Base-by-base conservation (phyloP, 2,329 filamentous ascomycete species). In the Arthrobotrys megalospora region DNA sequence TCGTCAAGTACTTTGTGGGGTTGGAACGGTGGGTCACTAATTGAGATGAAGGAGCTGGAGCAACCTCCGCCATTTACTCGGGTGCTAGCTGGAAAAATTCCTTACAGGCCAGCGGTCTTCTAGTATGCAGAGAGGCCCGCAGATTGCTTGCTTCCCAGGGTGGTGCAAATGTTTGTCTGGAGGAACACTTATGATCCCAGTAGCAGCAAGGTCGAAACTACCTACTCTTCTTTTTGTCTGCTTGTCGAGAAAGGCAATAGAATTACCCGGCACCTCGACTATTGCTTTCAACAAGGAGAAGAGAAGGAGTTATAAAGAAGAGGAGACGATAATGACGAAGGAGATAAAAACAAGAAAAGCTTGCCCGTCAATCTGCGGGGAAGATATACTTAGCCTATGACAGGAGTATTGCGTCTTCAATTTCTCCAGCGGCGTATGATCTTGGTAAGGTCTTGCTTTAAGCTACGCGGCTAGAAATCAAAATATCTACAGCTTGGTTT, bases 51-150 rank as follows among this genome's bases (percentile, higher is more conserved):
- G 75, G 75, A 72, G 75, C 75, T 68, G 67, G 60, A 78, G 75
- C 75, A 58, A 78, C 75, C 75, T 78, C 75, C 75, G 75, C 75
- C 75, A 78, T 78, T 78, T 78, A 78, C 75, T 78, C 75, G 63
- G 67, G 62, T 63, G 70, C 72, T 63, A 67, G 21, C 75, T 78
- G 67, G 75, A 68, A 77, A 78, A 72, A 65, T 62, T 72, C 75
- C 75, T 72, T 63, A 78, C 67, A 72, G 67, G 45, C 62, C 45
- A 68, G 41, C 36, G 52, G 43, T 78, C 47, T 63, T 78, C 60
- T 67, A 71, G 63, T 55, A 64, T 68, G 62, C 62, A 78, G 62
- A 71, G 45, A 67, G 65, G 67, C 52, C 43, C 62, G 63, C 63
- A 45, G 41, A 43, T 45, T 70, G 47, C 28, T 24, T 68, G 52